Evolutionary conservation across 1,139 yeast genomes (phyloP).

Genomic region (Kurtzmaniella quercitrusa): DNA sequence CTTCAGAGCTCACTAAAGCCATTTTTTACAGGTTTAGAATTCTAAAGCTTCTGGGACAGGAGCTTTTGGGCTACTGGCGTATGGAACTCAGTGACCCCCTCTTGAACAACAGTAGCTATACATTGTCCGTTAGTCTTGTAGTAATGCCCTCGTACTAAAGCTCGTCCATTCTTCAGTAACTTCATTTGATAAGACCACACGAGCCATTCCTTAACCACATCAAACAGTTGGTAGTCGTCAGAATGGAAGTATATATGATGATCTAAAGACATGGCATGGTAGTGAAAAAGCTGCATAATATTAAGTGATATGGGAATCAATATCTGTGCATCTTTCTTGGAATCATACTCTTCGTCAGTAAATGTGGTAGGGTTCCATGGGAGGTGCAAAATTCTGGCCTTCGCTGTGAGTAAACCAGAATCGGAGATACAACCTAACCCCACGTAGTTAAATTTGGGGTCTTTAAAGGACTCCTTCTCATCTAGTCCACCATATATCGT

Average conservation of each 20-base stretch:
- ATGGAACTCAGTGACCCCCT: slow-evolving; percentile 30
- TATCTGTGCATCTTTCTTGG: slow-evolving; percentile 26
- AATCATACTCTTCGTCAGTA: slow-evolving; percentile 30
- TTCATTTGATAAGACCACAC: slow-evolving; percentile 36
- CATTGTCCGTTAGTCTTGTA: slow-evolving; percentile 30
- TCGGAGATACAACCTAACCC: slow-evolving; percentile 42
- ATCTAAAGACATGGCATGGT: slow-evolving; percentile 46
- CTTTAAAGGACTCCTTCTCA: slow-evolving; percentile 23
- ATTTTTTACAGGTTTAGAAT: too few relatives aligned
- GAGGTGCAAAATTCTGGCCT: slow-evolving; percentile 39
- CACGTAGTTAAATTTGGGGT: slow-evolving; percentile 29
- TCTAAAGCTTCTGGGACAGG: not conserved
- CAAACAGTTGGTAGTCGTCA: slow-evolving; percentile 25
- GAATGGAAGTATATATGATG: slow-evolving; percentile 44
- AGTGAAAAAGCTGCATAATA: slow-evolving; percentile 39
- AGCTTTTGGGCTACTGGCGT: slow-evolving; percentile 4
- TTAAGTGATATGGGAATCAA: slow-evolving; percentile 33
- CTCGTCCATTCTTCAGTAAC: slow-evolving; percentile 31
- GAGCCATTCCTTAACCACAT: slow-evolving; percentile 38
- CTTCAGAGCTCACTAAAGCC: too few relatives aligned
- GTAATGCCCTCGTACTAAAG: slow-evolving; percentile 36
- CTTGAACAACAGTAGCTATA: slow-evolving; percentile 42
- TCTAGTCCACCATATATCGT: slow-evolving; percentile 37
- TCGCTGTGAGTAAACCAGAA: slow-evolving; percentile 38
- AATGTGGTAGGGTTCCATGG: slow-evolving; percentile 43